These are phyloP conservation scores for Boechera divaricarpa DNA, from an alignment of 345 rosid species.

Conservation along the genomic window DNA sequence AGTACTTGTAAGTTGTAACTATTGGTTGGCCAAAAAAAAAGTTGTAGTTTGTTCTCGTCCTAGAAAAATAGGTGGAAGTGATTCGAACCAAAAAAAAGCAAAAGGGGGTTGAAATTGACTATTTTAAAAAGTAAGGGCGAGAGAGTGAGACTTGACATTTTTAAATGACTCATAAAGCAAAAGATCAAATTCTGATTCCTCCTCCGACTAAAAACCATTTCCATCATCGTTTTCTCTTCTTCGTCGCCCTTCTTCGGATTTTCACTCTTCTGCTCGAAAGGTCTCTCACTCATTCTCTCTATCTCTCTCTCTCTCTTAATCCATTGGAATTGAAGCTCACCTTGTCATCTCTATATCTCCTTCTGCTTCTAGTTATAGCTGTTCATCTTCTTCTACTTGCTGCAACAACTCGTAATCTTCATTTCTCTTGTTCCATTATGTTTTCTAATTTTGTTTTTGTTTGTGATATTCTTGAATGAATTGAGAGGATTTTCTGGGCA, in stretches of 20 bases:
- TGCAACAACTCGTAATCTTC: slow-evolving; percentile 31
- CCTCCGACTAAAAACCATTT: slow-evolving; percentile 23
- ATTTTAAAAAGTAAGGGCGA: slow-evolving; percentile 10
- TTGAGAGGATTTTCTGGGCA: background rate
- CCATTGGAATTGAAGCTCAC: background rate
- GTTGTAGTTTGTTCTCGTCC: background rate
- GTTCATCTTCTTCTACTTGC: background rate
- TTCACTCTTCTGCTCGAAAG: slow-evolving; percentile 45
- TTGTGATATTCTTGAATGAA: background rate
- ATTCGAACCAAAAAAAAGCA: slow-evolving; percentile 16
- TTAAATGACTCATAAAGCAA: slow-evolving; percentile 18
- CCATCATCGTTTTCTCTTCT: slow-evolving; percentile 25
- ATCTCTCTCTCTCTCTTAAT: background rate
- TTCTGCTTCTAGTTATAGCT: slow-evolving; percentile 11
- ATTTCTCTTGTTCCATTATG: slow-evolving; percentile 17
- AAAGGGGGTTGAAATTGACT: slow-evolving; percentile 28
- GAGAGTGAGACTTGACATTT: slow-evolving; percentile 12
- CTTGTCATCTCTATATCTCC: background rate
- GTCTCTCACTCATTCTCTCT: slow-evolving; percentile 11
- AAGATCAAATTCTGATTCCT: slow-evolving; percentile 37
- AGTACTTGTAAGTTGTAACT: no score
- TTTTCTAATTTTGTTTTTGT: background rate
- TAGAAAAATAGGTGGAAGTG: background rate
- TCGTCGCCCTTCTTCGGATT: slow-evolving; percentile 47
- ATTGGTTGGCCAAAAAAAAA: background rate